phyloP scores from a whole-genome alignment of 495 filamentous ascomycete genomes.

The Paragyromitra xinjiangensis region DNA sequence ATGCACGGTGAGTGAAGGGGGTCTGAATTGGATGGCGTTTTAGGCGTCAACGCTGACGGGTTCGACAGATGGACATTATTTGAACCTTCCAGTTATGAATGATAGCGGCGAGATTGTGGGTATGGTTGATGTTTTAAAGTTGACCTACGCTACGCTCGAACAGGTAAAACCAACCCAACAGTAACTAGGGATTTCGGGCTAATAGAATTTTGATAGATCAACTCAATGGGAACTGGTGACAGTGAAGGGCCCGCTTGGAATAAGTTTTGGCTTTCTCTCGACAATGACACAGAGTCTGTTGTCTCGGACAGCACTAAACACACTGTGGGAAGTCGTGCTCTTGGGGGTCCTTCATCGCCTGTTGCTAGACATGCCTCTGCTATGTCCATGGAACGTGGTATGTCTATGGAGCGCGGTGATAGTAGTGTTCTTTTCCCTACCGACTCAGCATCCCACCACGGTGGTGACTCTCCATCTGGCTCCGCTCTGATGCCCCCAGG shows the following conservation, averaged over 20 bases:
- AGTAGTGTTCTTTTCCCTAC: conserved; percentile 83
- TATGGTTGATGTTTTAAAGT: conserved; percentile 98
- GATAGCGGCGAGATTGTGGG: conserved; percentile 95
- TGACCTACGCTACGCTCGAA: conserved; percentile 97
- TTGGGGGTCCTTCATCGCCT: conserved; percentile 63
- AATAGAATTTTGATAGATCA: conserved; percentile 65
- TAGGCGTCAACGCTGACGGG: conserved; percentile 23
- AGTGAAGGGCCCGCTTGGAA: conserved; percentile 98
- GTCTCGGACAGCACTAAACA: conserved; percentile 85
- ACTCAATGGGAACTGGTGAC: conserved; percentile 79
- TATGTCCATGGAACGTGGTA: conserved; percentile 59
- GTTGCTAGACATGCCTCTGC: conserved; percentile 76
- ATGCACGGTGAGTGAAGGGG: conserved; percentile 86
- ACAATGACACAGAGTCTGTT: conserved; percentile 95
- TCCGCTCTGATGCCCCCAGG: conserved; percentile 66
- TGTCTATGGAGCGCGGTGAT: conserved; percentile 61
- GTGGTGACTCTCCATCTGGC: conserved; percentile 77
- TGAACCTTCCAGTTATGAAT: conserved; percentile 98
- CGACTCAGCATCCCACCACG: conserved; percentile 93
- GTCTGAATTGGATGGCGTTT: conserved; percentile 15
- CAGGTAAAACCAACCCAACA: conserved; percentile 74
- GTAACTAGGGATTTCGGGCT: conserved; percentile 7
- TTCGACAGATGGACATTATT: conserved; percentile 86
- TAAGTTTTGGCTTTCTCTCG: conserved; percentile 98
- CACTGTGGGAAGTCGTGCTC: conserved; percentile 67